Conservation (phyloP, 1,284 basidiomycete species). For the Gomphus bonarii region DNA sequence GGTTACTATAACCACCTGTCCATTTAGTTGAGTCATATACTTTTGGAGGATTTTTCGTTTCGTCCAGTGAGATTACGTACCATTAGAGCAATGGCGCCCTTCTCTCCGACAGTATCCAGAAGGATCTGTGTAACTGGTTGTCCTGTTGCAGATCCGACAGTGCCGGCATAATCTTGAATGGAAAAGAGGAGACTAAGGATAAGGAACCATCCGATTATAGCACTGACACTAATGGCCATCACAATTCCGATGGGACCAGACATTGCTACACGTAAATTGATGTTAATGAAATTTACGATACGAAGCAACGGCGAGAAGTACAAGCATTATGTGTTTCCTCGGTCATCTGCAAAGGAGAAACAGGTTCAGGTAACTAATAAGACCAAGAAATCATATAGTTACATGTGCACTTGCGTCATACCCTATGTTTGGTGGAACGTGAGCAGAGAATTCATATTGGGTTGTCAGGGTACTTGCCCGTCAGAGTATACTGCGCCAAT, state of each 20-base stretch:
- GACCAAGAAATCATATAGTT: constrained; percentile 17
- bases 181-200: constrained; percentile 63
- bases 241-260: constrained; percentile 56
- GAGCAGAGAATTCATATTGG: neutral
- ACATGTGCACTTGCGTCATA: constrained; percentile 67
- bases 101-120: constrained; percentile 60
- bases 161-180: constrained; percentile 56
- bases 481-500: constrained; percentile 63
- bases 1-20: constrained; percentile 51
- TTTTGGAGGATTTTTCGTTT: constrained; percentile 13
- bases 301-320: neutral
- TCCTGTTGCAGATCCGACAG: constrained; percentile 42
- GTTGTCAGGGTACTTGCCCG: constrained; percentile 30
- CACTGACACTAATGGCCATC: constrained; percentile 68
- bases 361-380: neutral
- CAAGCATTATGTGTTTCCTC: constrained; percentile 67
- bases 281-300: constrained; percentile 9
- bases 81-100: constrained; percentile 64
- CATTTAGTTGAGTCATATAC: neutral
- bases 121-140: constrained; percentile 72
- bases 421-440: constrained; percentile 26
- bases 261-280: constrained; percentile 30
- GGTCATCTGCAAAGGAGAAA: constrained; percentile 43
- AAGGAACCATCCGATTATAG: constrained; percentile 63
- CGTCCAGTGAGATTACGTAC: constrained; percentile 16